A percentile compares a stretch with the other conserved stretches of the same genome.
These are phyloP conservation scores for Colletotrichum truncatum DNA, from an alignment of 2,329 filamentous ascomycete genomes.

Conservation along the genomic window DNA sequence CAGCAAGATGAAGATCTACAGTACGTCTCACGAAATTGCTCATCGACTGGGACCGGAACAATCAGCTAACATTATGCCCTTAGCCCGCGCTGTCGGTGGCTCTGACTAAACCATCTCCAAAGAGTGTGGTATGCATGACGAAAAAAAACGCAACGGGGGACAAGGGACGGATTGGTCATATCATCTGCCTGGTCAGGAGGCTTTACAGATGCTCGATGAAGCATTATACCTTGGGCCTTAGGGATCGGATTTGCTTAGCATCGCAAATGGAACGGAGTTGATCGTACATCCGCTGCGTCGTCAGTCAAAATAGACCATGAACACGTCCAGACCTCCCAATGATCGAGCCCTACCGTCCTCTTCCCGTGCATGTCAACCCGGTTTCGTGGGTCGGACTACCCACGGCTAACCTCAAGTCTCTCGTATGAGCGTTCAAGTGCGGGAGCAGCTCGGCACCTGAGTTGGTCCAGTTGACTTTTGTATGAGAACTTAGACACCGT, in stretches of 20 bases:
- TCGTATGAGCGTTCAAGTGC: no score
- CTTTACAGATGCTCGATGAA: constrained; percentile 32
- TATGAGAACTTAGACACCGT: no score
- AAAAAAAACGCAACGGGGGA: constrained; percentile 26
- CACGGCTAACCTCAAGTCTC: no score
- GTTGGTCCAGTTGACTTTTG: no score
- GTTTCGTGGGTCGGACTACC: no score
- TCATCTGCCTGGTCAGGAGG: constrained; percentile 31
- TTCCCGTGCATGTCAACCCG: neutral
- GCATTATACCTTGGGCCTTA: constrained; percentile 32
- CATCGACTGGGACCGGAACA: neutral
- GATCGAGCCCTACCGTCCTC: neutral
- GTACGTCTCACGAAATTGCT: constrained; percentile 51
- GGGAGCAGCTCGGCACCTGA: no score
- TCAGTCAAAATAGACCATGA: constrained; percentile 30
- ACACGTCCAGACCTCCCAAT: constrained; percentile 27
- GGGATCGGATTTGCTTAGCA: constrained; percentile 32
- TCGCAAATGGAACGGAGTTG: constrained; percentile 32
- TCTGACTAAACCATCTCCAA: constrained; percentile 48
- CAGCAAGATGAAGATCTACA: constrained; percentile 99
- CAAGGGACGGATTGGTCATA: constrained; percentile 29
- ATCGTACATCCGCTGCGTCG: constrained; percentile 31
- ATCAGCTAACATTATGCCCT: constrained; percentile 38
- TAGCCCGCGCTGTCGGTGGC: constrained; percentile 70
- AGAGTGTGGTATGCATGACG: constrained; percentile 27